Conservation (phyloP, 345 rosid species). For the Melaleuca alternifolia region DNA sequence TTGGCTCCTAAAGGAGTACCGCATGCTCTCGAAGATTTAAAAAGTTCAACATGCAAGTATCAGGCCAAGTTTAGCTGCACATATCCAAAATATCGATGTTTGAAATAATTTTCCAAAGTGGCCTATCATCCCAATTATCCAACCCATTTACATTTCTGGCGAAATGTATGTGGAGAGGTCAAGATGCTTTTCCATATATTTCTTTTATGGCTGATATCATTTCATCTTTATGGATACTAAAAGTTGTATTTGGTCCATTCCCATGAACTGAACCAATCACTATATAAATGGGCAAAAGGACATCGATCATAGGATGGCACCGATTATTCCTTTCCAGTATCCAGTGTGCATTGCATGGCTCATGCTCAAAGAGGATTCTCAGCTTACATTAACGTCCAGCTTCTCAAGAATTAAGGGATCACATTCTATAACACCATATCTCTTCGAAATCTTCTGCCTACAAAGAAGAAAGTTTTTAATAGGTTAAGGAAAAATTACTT, state of each 20-base stretch:
- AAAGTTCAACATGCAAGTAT: neutral
- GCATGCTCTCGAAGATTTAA: neutral
- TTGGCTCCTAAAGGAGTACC: neutral
- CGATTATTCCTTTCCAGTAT: neutral
- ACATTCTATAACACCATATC: constrained; percentile 82
- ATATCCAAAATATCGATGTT: neutral
- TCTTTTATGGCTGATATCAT: neutral
- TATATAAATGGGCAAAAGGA: neutral
- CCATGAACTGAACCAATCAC: neutral
- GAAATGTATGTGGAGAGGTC: neutral
- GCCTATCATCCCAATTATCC: neutral
- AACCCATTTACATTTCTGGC: neutral
- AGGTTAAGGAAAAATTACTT: neutral
- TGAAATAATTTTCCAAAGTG: neutral
- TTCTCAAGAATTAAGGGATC: constrained; percentile 66
- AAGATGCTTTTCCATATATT: neutral
- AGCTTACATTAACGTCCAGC: constrained; percentile 79
- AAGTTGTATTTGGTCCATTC: neutral
- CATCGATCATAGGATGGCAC: neutral
- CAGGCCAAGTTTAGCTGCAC: neutral
- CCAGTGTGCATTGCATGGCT: neutral
- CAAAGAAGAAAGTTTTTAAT: constrained; percentile 4
- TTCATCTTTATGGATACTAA: neutral
- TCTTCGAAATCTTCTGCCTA: constrained; percentile 56
- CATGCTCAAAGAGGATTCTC: neutral